Evolutionary conservation across 2,329 filamentous ascomycete genomes (phyloP), one percentile per base, ranked within the genome.

Genomic region (Teratosphaeria viscida): DNA sequence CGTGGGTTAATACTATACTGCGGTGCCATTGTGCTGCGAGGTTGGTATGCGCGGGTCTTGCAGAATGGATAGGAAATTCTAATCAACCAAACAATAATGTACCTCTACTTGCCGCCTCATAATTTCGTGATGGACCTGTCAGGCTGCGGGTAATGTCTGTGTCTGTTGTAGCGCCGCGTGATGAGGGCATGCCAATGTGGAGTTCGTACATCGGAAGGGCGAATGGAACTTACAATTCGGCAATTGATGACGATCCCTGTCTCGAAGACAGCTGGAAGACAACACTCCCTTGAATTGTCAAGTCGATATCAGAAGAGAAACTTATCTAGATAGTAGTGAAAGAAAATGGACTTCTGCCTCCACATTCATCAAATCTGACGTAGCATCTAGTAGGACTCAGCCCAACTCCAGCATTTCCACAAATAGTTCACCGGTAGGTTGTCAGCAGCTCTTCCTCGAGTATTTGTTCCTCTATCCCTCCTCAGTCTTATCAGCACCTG

Each of bases 1-100:
- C 62, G 43, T 5, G 58, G 54, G 29, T 64, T 34, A 10, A 62
- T n/a, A 7, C 62, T 52, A 39, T 62, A 62, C 14, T 55, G 52
- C 8, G 60, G 62, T 43, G 59, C 59, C 62, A 62, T 64, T 5
- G 7, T 32, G 23, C 1, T n/a, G 26, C 19, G 27, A 39, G 5
- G 16, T 55, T 14, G 37, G 23, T 35, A 54, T 14, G n/a, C 11
- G 52, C 3, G 8, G 3, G 6, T 49, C n/a, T 23, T 49, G 16
- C 8, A n/a, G 5, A 49, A 49, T n/a, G 19, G 11, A 10, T 23
- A 23, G 43, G 43, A 49, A 49, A 49, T 49, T 3, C 19, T 49
- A 49, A n/a, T 19, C 19, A 49, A 32, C 29, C 5, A 49, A 49
- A 19, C 5, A 23, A 11, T 23, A 49, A 19, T 19, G 16, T n/a